Percentiles rank a stretch among this genome's conserved stretches.
Conservation (phyloP, 305 asterid species). For the Caryopteris hybrid region DNA sequence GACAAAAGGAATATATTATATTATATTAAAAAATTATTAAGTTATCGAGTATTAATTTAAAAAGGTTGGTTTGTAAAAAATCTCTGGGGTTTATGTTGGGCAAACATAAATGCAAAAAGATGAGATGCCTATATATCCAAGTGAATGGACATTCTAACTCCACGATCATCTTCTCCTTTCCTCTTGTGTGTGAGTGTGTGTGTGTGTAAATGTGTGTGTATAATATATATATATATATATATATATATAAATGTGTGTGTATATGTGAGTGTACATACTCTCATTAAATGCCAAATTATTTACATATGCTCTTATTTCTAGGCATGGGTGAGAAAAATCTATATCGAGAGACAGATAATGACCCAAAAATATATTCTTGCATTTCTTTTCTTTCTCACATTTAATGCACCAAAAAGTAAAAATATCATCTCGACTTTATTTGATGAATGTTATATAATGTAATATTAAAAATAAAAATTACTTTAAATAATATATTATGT, state of each 20-base stretch:
- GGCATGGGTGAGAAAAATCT: slow-evolving; percentile 16
- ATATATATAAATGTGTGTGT: no score
- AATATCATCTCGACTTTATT: no score
- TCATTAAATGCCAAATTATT: slow-evolving; percentile 22
- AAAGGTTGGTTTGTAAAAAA: not conserved
- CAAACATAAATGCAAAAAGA: slow-evolving; percentile 6
- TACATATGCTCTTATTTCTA: slow-evolving; percentile 8
- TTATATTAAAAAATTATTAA: no score
- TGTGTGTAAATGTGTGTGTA: no score
- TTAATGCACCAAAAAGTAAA: not conserved
- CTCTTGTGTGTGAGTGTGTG: slow-evolving; percentile 16
- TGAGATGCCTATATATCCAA: slow-evolving; percentile 9
- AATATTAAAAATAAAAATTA: no score
- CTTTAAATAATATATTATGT: no score
- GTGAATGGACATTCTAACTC: slow-evolving; percentile 33
- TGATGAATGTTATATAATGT: no score
- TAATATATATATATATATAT: no score
- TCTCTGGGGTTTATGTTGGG: not conserved
- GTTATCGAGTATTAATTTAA: no score
- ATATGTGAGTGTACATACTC: not conserved
- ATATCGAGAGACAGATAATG: not conserved
- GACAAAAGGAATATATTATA: no score
- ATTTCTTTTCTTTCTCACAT: not conserved
- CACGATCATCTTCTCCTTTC: slow-evolving; percentile 33
- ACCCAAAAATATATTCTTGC: not conserved